Percentiles rank a stretch among this genome's conserved stretches.
phyloP scores from a whole-genome alignment of 345 rosid species.

The Rhodamnia argentea region DNA sequence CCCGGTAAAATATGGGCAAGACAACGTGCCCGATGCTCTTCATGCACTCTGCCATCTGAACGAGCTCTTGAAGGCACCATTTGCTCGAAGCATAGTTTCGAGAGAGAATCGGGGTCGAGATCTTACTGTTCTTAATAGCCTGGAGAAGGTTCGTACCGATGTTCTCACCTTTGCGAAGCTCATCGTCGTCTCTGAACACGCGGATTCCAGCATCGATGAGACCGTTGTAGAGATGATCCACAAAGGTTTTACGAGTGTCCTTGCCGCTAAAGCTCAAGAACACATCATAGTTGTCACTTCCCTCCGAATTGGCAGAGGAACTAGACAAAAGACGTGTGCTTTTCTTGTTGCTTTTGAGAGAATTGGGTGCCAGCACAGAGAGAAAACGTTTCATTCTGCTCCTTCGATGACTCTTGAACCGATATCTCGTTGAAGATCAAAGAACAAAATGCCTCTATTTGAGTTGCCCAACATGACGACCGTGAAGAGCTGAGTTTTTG shows the following conservation, averaged over 20 bases:
- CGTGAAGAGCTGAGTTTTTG: too few species aligned
- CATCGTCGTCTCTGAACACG: neutral
- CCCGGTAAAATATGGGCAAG: neutral
- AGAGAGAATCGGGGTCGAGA: neutral
- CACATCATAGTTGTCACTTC: neutral
- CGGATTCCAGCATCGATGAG: neutral
- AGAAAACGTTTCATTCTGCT: too few species aligned
- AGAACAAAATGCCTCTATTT: too few species aligned
- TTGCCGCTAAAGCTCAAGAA: neutral
- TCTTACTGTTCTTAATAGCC: neutral
- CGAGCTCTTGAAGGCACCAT: conserved; percentile 1
- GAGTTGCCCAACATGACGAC: too few species aligned
- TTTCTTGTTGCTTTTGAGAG: neutral
- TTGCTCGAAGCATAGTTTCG: neutral
- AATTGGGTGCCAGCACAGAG: too few species aligned
- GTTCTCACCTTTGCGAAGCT: neutral
- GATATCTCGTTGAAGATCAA: too few species aligned
- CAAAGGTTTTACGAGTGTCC: neutral
- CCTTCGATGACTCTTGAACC: too few species aligned
- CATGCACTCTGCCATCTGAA: neutral
- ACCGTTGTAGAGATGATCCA: neutral
- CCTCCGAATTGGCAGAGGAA: neutral
- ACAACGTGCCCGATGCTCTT: neutral
- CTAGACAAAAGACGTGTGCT: neutral
- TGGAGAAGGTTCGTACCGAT: neutral